Percentiles rank a stretch among this genome's conserved stretches.
Conservation (phyloP, 495 filamentous ascomycete genomes). For the Echria macrotheca region DNA sequence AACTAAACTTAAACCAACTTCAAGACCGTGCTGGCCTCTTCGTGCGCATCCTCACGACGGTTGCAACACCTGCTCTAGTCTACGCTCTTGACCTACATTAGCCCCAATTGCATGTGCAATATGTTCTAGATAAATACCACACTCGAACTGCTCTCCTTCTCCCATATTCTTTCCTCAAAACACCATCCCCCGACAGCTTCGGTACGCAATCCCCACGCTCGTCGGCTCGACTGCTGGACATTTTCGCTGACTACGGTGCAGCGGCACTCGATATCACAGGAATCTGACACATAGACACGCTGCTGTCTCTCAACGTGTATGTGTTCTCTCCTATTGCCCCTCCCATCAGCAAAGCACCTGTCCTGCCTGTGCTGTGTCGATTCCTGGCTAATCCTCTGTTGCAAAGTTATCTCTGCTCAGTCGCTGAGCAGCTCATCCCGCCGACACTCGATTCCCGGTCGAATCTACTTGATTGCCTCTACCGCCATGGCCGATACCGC, state of each 20-base stretch:
- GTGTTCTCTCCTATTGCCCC: no score
- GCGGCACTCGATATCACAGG: no score
- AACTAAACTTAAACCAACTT: conserved; percentile 9
- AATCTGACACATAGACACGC: no score
- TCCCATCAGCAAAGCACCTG: no score
- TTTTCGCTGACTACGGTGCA: no score
- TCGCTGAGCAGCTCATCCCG: conserved; percentile 1
- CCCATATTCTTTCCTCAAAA: neutral
- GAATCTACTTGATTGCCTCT: conserved; percentile 9
- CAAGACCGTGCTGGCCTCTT: conserved; percentile 13
- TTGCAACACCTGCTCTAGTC: neutral
- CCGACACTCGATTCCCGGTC: conserved; percentile 3
- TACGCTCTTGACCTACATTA: neutral
- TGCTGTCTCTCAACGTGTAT: no score
- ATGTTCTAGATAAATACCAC: conserved; percentile 7
- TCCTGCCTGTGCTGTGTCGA: no score
- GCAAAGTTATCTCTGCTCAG: no score
- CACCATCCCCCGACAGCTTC: no score
- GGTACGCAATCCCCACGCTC: no score
- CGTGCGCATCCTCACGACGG: neutral
- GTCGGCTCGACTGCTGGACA: no score
- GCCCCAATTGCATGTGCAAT: conserved; percentile 4
- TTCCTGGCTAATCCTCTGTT: no score
- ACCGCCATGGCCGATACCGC: conserved; percentile 29
- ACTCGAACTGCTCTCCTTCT: neutral